Evolutionary conservation across 139 green algal species (phyloP).

Genomic region (Pedinophyceae sp.): DNA sequence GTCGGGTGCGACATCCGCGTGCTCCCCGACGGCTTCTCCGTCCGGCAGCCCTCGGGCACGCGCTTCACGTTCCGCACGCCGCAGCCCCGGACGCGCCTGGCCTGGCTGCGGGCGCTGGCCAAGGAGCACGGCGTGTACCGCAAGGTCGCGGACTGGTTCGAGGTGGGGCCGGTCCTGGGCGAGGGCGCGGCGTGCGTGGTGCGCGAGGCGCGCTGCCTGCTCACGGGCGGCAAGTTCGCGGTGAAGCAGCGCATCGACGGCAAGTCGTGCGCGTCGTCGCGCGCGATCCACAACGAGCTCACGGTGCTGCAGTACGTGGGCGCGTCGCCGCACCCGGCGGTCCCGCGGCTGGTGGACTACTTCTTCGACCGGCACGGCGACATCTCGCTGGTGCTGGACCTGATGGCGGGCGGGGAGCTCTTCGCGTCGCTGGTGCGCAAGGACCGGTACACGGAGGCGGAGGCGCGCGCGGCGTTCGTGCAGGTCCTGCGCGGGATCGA

Average conservation of each 20-base stretch:
- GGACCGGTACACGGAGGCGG: background rate
- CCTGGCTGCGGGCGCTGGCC: background rate
- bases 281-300: background rate
- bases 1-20: too few species aligned
- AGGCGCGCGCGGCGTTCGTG: background rate
- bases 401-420: background rate
- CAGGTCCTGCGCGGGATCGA: background rate
- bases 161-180: background rate
- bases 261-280: background rate
- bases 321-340: background rate
- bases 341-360: background rate
- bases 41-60: too few species aligned
- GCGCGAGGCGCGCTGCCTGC: background rate
- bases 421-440: background rate
- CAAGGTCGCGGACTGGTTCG: background rate
- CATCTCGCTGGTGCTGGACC: background rate
- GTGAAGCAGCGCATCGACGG: background rate
- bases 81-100: too few species aligned
- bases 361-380: background rate
- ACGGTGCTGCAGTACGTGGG: background rate
- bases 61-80: too few species aligned
- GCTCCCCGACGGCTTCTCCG: too few species aligned
- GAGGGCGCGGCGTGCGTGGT: background rate
- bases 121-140: background rate
- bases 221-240: background rate